These are phyloP conservation scores for Aspergillus piperis DNA, from an alignment of 2,329 filamentous ascomycete species.

Conservation along the genomic window DNA sequence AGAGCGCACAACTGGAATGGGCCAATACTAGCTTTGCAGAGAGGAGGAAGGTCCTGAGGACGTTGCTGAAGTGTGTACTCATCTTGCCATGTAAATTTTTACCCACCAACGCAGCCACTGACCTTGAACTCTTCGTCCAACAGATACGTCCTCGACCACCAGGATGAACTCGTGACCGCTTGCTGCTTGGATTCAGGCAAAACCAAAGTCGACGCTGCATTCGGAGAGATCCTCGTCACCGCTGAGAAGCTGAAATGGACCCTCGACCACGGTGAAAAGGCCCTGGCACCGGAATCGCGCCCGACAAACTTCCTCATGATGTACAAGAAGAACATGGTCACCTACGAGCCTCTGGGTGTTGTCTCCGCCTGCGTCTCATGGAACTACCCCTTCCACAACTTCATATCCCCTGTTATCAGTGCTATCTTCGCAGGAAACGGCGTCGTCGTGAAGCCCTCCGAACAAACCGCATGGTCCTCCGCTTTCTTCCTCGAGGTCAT, in stretches of 20 bases:
- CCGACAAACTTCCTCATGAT: slow-evolving; percentile 91
- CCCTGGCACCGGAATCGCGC: slow-evolving; percentile 68
- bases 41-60: slow-evolving; percentile 75
- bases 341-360: slow-evolving; percentile 89
- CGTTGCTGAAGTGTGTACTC: slow-evolving; percentile 64
- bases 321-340: slow-evolving; percentile 89
- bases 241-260: slow-evolving; percentile 95
- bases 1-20: slow-evolving; percentile 76
- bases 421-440: slow-evolving; percentile 89
- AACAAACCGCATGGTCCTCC: slow-evolving; percentile 93
- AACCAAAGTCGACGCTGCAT: slow-evolving; percentile 88
- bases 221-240: slow-evolving; percentile 93
- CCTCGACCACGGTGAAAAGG: slow-evolving; percentile 82
- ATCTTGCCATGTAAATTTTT: not conserved
- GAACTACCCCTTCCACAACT: slow-evolving; percentile 97
- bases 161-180: slow-evolving; percentile 79
- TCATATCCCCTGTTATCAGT: slow-evolving; percentile 87
- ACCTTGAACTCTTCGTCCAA: not conserved
- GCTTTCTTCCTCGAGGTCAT: slow-evolving; percentile 78
- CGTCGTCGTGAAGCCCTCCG: slow-evolving; percentile 89
- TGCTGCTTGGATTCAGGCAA: slow-evolving; percentile 94
- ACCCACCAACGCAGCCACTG: not conserved
- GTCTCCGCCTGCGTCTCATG: slow-evolving; percentile 91
- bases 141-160: slow-evolving; percentile 79
- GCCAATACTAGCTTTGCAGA: slow-evolving; percentile 73